Evolutionary conservation across 192 early-diverging fungal genomes (phyloP).

Genomic region (Gaertneriomyces semiglobifer): DNA sequence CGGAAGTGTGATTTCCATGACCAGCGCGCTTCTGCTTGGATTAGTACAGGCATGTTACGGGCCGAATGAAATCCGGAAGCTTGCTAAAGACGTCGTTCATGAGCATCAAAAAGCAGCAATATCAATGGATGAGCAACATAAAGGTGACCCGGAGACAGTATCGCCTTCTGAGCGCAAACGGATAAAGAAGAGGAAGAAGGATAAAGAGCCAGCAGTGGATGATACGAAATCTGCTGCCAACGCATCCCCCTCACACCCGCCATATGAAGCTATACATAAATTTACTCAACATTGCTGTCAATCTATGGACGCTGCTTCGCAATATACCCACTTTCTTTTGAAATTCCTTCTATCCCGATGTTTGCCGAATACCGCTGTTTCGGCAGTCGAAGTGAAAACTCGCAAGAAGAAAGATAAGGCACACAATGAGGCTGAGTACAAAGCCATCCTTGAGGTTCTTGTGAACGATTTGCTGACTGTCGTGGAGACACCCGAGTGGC

Average conservation of each 20-base stretch:
- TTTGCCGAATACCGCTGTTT: slow-evolving; percentile 10
- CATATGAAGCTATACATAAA: slow-evolving; percentile 1
- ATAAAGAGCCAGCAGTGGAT: neutral
- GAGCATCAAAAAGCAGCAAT: neutral
- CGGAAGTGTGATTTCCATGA: slow-evolving; percentile 63
- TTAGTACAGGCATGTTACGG: slow-evolving; percentile 58
- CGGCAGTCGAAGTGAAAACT: neutral
- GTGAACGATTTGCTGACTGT: slow-evolving; percentile 69
- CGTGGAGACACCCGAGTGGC: slow-evolving; percentile 86
- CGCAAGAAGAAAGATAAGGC: neutral
- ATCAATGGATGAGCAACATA: slow-evolving; percentile 1
- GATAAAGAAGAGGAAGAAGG: neutral
- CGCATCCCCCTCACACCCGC: neutral
- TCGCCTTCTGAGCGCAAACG: neutral
- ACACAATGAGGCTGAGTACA: slow-evolving; percentile 65
- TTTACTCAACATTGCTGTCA: slow-evolving; percentile 17
- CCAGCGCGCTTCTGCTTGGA: slow-evolving; percentile 68
- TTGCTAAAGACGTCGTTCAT: slow-evolving; percentile 9
- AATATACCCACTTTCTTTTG: slow-evolving; percentile 56
- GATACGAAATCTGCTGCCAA: neutral
- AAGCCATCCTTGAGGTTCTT: slow-evolving; percentile 64
- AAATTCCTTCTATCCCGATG: slow-evolving; percentile 62
- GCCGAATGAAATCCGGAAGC: slow-evolving; percentile 4
- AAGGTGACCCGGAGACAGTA: neutral
- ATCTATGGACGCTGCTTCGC: slow-evolving; percentile 49